phyloP scores from a whole-genome alignment of 306 rosid species.

The Senna tora region DNA sequence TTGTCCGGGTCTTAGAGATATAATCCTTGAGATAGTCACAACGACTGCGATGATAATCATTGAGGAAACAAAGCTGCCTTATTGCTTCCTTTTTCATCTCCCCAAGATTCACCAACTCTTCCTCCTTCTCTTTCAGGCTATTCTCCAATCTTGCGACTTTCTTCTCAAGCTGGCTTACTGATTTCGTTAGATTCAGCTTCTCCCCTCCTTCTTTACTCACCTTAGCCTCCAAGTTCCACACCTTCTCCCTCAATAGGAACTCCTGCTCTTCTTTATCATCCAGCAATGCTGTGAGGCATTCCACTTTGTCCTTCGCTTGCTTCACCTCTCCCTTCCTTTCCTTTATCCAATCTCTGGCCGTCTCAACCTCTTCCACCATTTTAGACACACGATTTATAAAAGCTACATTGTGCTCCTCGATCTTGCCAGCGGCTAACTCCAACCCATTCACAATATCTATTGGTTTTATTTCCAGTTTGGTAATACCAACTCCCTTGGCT shows the following conservation, averaged over 20 bases:
- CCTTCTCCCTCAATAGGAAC: slow-evolving; percentile 48
- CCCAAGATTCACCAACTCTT: slow-evolving; percentile 51
- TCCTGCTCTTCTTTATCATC: slow-evolving; percentile 60
- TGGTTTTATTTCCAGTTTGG: not conserved
- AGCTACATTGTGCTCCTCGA: slow-evolving; percentile 44
- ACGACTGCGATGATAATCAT: slow-evolving; percentile 69
- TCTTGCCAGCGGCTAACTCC: slow-evolving; percentile 34
- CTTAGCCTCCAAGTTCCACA: slow-evolving; percentile 62
- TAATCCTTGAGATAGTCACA: slow-evolving; percentile 51
- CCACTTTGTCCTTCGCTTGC: slow-evolving; percentile 37
- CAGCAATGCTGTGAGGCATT: slow-evolving; percentile 37
- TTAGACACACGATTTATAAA: slow-evolving; percentile 38
- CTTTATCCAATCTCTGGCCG: slow-evolving; percentile 52
- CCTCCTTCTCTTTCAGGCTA: slow-evolving; percentile 60
- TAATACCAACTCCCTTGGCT: slow-evolving; percentile 24
- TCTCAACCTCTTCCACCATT: slow-evolving; percentile 47
- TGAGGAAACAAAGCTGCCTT: slow-evolving; percentile 67
- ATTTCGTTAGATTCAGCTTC: slow-evolving; percentile 55
- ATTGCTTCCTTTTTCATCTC: slow-evolving; percentile 83
- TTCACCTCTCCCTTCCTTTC: slow-evolving; percentile 45
- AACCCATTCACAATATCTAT: slow-evolving; percentile 31
- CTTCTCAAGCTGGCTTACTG: slow-evolving; percentile 57
- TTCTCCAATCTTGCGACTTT: slow-evolving; percentile 55
- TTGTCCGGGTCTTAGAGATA: slow-evolving; percentile 31
- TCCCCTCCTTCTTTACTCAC: slow-evolving; percentile 66